Evolutionary conservation across 2,329 filamentous ascomycete species (phyloP), one percentile per base, ranked within the genome.

Genomic region (Fusarium coffeatum): DNA sequence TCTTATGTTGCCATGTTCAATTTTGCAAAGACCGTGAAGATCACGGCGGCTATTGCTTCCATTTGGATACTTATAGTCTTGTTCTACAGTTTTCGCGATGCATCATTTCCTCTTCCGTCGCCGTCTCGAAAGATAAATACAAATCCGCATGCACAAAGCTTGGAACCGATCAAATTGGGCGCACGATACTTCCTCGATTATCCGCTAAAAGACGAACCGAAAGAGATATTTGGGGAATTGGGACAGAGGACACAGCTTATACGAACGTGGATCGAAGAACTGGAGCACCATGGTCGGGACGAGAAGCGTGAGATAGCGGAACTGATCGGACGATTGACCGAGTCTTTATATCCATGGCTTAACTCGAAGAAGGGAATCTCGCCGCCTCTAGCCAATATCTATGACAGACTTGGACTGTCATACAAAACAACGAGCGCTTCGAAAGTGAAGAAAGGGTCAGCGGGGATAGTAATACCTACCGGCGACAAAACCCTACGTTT

Each of bases 401-500:
- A 69, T 41, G 5, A 51, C 4, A 63, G 72, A 34, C 53, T 74
- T 9, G 43, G 54, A 3, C 54, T 73, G 22, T 7, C 58, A 3
- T 45, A 65, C 40, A 34, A 30, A 1, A 55, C 18, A 1, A 42
- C 50, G 9, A 72, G 65, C 40, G 37, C 40, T 2, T 59, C 69
- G 1, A 72, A 72, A 11, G 3, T 46, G 4, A 20, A 68, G 47
- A 58, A 34, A 30, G 55, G 3, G 16, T 30, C 69, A 68, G 40
- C 73, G 61, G 80, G 80, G 2, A 78, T 82, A 30, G 78, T 82
- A 27, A 80, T 82, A 18, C 76, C 80, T 15, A 76, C 76, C 0
- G 78, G 79, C 9, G 72, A 72, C 2, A 70, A 71, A 20, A 74
- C 72, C 2, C 66, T 81, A 15, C 77, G 80, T 2, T 79, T 77